Conservation (phyloP, 2,329 filamentous ascomycete species). For the Talaromyces rugulosus region DNA sequence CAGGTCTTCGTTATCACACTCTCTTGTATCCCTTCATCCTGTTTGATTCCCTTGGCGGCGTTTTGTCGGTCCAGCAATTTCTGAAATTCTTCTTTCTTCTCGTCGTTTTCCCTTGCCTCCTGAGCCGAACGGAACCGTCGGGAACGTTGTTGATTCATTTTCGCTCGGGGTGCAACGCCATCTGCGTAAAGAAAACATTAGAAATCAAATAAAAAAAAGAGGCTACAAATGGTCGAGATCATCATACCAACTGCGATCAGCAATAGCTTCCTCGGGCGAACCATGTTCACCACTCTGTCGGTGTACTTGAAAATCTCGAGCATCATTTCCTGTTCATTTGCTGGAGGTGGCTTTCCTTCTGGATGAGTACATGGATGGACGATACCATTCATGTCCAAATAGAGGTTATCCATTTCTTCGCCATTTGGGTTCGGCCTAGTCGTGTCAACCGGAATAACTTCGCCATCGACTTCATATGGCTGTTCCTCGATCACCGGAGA, state of each 20-base stretch:
- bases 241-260: conserved; percentile 87
- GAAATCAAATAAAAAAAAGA: conserved; percentile 9
- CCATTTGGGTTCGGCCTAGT: conserved; percentile 89
- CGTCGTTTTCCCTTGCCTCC: conserved; percentile 90
- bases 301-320: conserved; percentile 96
- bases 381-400: conserved; percentile 99
- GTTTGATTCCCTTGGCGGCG: conserved; percentile 47
- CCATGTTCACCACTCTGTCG: conserved; percentile 98
- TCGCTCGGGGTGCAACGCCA: conserved; percentile 93
- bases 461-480: conserved; percentile 76
- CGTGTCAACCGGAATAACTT: conserved; percentile 77
- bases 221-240: neutral
- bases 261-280: conserved; percentile 86
- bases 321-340: conserved; percentile 99
- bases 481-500: conserved; percentile 84
- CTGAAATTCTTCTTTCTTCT: conserved; percentile 81
- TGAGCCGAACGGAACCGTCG: conserved; percentile 91
- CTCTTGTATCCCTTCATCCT: conserved; percentile 58
- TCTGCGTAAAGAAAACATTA: conserved; percentile 51
- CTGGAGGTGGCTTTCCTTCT: conserved; percentile 84
- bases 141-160: conserved; percentile 99
- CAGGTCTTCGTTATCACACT: conserved; percentile 79
- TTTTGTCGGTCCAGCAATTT: conserved; percentile 79
- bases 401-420: conserved; percentile 96
- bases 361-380: conserved; percentile 98